Evolutionary conservation across 305 asterid genomes (phyloP), one percentile per base, ranked within the genome.

Genomic region (Solanum aculeatissimum): DNA sequence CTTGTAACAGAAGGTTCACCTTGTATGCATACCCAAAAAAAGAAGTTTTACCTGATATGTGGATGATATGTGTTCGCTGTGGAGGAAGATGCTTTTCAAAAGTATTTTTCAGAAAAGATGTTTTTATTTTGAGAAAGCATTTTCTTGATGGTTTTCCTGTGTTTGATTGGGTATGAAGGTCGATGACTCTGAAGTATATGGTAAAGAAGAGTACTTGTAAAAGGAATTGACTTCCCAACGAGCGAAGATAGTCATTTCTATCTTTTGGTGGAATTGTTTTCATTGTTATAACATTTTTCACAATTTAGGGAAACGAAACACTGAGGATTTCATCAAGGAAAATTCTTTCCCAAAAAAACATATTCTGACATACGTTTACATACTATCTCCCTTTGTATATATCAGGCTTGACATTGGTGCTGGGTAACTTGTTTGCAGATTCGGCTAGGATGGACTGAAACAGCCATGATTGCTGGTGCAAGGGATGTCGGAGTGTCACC

Each of bases 381-480:
- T 10, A 23, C 9, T 9, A 0, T 32, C 2, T 49, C 25, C 62
- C 82, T 15, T 75, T 75, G 35, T 15, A 27, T 49, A 75, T 49
- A 49, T 49, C 40, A 6, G 45, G 15, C 63, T 16, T 75, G 82
- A 49, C 27, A 27, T 75, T 49, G 63, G 82, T 49, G 63, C 18
- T 75, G 42, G 82, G 63, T 49, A 18, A 75, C 63, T 27, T 75
- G 82, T 75, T 75, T 78, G 87, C 95, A 95, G 98, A 81, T 82
- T 85, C 92, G 90, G 87, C 83, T 93, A 82, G 98, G 98, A 84
- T 95, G 98, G 98, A 91, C 87, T 82, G 98, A 95, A 86, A 91
- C 92, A 7, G 94, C 98, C 42, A 92, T 93, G 97, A 89, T 95
- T 82, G 93, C 98, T 43, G 97, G 98, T 89, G 98, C 98, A 40